These are phyloP conservation scores for Radiomyces spectabilis DNA, from an alignment of 192 early-diverging fungal genomes.

Conservation along the genomic window DNA sequence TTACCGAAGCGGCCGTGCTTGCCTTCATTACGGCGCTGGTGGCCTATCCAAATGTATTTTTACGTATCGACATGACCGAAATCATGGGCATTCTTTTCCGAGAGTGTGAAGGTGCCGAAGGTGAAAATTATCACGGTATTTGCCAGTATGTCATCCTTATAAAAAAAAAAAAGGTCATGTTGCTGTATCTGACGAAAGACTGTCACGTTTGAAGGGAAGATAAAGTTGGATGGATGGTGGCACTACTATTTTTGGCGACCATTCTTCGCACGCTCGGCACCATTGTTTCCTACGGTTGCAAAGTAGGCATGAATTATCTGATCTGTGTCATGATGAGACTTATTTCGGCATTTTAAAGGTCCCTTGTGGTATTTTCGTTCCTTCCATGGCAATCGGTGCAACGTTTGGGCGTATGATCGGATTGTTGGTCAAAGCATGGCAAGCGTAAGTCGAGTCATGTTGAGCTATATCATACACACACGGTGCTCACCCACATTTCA, in stretches of 20 bases:
- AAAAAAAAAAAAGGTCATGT: slow-evolving; percentile 16
- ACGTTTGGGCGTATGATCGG: slow-evolving; percentile 91
- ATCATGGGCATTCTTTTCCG: slow-evolving; percentile 64
- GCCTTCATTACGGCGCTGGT: slow-evolving; percentile 59
- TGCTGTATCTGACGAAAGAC: slow-evolving; percentile 11
- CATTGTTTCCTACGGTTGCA: slow-evolving; percentile 53
- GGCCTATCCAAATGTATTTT: slow-evolving; percentile 64
- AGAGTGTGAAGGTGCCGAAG: slow-evolving; percentile 53
- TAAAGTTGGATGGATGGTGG: slow-evolving; percentile 28
- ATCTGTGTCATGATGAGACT: not conserved
- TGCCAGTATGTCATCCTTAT: slow-evolving; percentile 40
- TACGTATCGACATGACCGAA: slow-evolving; percentile 85
- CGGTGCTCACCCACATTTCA: not conserved
- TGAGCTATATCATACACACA: not conserved
- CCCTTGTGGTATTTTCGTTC: slow-evolving; percentile 78
- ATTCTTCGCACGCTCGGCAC: slow-evolving; percentile 45
- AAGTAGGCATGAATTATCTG: slow-evolving; percentile 2
- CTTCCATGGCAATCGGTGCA: slow-evolving; percentile 84
- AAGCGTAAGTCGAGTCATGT: slow-evolving; percentile 28
- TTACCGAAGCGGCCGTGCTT: slow-evolving; percentile 58
- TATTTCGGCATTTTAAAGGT: slow-evolving; percentile 36
- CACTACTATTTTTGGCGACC: slow-evolving; percentile 47
- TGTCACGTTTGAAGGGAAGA: slow-evolving; percentile 6
- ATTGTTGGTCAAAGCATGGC: slow-evolving; percentile 73
- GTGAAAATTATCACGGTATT: slow-evolving; percentile 53